Percentiles rank a stretch among this genome's conserved stretches.
Conservation (phyloP, 306 rosid genomes). For the Trifolium repens region DNA sequence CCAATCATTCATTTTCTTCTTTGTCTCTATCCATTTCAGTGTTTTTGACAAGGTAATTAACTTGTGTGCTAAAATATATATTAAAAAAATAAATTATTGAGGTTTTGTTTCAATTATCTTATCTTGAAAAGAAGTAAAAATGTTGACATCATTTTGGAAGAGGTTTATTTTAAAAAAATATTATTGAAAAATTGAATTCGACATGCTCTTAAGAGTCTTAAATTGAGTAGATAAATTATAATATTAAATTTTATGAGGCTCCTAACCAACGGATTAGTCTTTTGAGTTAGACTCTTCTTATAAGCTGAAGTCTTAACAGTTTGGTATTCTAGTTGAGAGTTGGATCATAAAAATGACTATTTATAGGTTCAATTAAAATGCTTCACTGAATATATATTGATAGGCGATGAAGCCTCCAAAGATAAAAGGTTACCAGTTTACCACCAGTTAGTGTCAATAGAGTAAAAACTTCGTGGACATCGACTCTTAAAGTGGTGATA, state of each 20-base stretch:
- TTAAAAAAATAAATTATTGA: not conserved
- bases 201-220: not conserved
- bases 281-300: not conserved
- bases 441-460: no score
- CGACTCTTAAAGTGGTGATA: no score
- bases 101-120: not conserved
- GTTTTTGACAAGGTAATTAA: slow-evolving; percentile 38
- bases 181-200: not conserved
- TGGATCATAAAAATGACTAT: no score
- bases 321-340: no score
- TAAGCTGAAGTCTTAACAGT: not conserved
- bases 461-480: no score
- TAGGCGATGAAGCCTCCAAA: no score
- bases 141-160: not conserved
- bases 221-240: not conserved
- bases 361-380: no score
- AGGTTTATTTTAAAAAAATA: not conserved
- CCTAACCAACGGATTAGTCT: no score
- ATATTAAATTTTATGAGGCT: no score
- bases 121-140: not conserved
- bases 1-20: slow-evolving; percentile 59
- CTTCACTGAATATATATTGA: no score
- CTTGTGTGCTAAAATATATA: slow-evolving; percentile 1
- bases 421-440: no score
- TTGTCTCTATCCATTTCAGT: slow-evolving; percentile 48